Evolutionary conservation across 169 alveolate genomes (phyloP).

Genomic region (Pseudocohnilembus persalinus): DNA sequence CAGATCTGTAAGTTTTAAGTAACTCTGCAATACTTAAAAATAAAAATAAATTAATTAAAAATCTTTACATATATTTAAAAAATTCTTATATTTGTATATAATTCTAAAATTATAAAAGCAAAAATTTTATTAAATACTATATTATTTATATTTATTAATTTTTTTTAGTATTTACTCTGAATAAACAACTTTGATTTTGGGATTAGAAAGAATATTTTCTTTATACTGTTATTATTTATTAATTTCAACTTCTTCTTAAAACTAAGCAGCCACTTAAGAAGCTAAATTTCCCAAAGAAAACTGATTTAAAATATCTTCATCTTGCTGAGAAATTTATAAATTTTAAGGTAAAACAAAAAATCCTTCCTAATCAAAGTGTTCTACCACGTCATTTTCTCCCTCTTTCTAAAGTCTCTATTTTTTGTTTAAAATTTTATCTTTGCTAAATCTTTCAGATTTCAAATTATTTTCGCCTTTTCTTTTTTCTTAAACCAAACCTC

Average conservation of each 20-base stretch:
- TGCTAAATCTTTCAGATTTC: slow-evolving; percentile 34
- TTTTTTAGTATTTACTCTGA: slow-evolving; percentile 33
- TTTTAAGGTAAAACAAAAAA: slow-evolving; percentile 55
- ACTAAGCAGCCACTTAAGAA: slow-evolving; percentile 27
- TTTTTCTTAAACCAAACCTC: neutral
- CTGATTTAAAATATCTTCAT: slow-evolving; percentile 53
- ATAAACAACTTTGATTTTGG: slow-evolving; percentile 46
- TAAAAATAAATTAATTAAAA: slow-evolving; percentile 55
- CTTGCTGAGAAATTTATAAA: slow-evolving; percentile 51
- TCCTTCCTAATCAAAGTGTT: slow-evolving; percentile 66
- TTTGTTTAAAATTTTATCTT: slow-evolving; percentile 38
- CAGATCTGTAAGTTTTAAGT: slow-evolving; percentile 87
- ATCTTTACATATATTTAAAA: slow-evolving; percentile 51
- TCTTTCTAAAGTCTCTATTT: slow-evolving; percentile 39
- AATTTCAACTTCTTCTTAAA: slow-evolving; percentile 49
- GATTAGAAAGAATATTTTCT: slow-evolving; percentile 40
- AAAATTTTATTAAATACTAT: slow-evolving; percentile 27
- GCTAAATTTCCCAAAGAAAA: slow-evolving; percentile 23
- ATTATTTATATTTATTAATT: slow-evolving; percentile 26
- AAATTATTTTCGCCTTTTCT: neutral
- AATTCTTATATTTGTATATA: slow-evolving; percentile 34
- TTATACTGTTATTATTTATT: slow-evolving; percentile 41
- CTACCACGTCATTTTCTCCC: slow-evolving; percentile 72
- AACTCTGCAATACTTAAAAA: slow-evolving; percentile 75
- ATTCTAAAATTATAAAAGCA: slow-evolving; percentile 50